Evolutionary conservation across 805 yeast genomes (phyloP), one percentile per base, ranked within the genome.

Genomic region (Monosporozyma solicola): DNA sequence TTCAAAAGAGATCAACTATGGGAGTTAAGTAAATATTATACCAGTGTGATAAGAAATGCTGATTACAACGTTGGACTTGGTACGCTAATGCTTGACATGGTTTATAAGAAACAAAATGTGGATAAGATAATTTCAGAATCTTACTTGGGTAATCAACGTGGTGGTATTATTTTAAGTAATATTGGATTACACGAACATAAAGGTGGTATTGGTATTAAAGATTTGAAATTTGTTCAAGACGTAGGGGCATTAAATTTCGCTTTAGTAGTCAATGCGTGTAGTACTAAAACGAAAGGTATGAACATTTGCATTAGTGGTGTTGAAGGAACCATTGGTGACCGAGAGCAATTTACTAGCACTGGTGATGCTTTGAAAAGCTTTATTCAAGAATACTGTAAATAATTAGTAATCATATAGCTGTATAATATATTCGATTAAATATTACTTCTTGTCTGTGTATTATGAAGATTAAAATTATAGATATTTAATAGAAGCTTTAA

Each of bases 161-260:
- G 59, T 47, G 66, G 66, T n/a, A 51, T 59, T 5, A 50, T 64
- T 25, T 54, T 61, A 22, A 64, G 68, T 55, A 64, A 64, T 48
- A 52, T 57, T n/a, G 68, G 68, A 11, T 54, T 50, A 31, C 53
- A 56, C 47, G 46, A 51, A 2, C 54, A 53, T 22, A 41, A 49
- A 7, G 43, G 16, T 5, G 46, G 51, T 25, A 53, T 31, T 39
- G 49, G 51, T 25, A 39, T 61, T 11, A 50, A 43, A 16, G 63
- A 64, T 51, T 41, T 63, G 9, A 16, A 59, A 2, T 64, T 64
- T 47, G 51, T 61, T 29, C 68, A 64, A 50, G 48, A 60, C n/a
- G 55, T 59, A 2, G 63, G 63, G 9, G 61, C 54, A 6, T 52
- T 61, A 52, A 57, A 55, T 29, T 63, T 61, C 49, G 50, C 64